Percentiles rank a stretch among this genome's conserved stretches.
phyloP scores from a whole-genome alignment of 805 yeast genomes.

The Lipomyces oligophaga region DNA sequence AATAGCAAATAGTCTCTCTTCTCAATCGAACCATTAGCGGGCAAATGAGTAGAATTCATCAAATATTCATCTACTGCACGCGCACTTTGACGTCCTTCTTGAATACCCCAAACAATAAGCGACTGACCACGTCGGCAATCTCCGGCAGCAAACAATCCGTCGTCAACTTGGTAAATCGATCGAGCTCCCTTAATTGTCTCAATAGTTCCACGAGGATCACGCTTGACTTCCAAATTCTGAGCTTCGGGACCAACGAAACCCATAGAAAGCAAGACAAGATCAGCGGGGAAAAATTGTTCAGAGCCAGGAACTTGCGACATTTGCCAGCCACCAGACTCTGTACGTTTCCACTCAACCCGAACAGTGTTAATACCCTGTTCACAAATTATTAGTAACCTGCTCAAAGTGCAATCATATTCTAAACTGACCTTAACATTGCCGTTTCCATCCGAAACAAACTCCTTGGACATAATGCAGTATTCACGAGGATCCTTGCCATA shows the following conservation, averaged over 20 bases:
- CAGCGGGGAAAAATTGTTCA: constrained; percentile 93
- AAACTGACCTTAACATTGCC: constrained; percentile 67
- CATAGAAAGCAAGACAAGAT: constrained; percentile 89
- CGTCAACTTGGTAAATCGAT: constrained; percentile 60
- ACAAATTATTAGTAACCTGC: background rate
- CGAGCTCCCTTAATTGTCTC: constrained; percentile 51
- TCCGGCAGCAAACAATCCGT: constrained; percentile 87
- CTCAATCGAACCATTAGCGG: constrained; percentile 91
- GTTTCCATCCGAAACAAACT: constrained; percentile 89
- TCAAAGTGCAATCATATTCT: background rate
- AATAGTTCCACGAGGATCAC: constrained; percentile 83
- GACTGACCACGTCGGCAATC: constrained; percentile 99
- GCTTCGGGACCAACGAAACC: constrained; percentile 97
- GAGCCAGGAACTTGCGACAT: constrained; percentile 96
- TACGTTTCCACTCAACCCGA: constrained; percentile 96
- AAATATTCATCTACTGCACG: constrained; percentile 80
- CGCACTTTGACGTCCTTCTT: constrained; percentile 99
- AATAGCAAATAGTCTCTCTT: constrained; percentile 64
- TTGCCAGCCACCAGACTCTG: constrained; percentile 96
- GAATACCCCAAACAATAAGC: constrained; percentile 98
- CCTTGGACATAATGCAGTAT: constrained; percentile 90
- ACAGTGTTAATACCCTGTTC: constrained; percentile 82
- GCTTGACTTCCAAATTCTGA: constrained; percentile 58
- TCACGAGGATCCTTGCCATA: constrained; percentile 98
- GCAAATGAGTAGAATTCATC: constrained; percentile 75